Percentiles rank a stretch among this genome's conserved stretches.
Evolutionary conservation across 805 yeast species (phyloP).

Genomic region (Schwanniomyces sp.): DNA sequence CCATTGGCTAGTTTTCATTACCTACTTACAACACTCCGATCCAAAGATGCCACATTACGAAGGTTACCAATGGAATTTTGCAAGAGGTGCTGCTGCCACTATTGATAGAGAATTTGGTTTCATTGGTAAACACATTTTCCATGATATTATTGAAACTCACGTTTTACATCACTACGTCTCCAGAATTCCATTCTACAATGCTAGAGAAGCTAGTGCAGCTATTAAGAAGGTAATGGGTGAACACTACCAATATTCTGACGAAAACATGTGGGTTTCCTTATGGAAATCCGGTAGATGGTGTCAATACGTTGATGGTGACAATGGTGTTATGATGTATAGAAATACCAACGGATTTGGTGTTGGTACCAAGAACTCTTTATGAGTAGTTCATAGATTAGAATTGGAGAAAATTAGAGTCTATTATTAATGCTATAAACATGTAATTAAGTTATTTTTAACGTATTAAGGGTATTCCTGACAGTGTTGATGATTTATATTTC

Average conservation of each 20-base stretch:
- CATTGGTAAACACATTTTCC: constrained; percentile 76
- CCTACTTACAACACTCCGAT: constrained; percentile 83
- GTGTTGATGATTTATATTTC: constrained; percentile 48
- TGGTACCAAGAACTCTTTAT: constrained; percentile 5
- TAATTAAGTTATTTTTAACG: constrained; percentile 3
- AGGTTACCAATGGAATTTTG: constrained; percentile 75
- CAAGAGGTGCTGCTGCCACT: constrained; percentile 89
- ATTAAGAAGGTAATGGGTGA: constrained; percentile 83
- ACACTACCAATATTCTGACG: constrained; percentile 65
- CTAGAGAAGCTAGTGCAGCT: constrained; percentile 75
- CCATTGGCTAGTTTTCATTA: constrained; percentile 89
- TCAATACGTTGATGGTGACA: constrained; percentile 72
- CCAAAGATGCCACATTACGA: constrained; percentile 79
- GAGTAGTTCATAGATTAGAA: not conserved
- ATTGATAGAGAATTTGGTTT: constrained; percentile 83
- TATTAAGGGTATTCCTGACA: constrained; percentile 65
- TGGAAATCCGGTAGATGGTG: constrained; percentile 67
- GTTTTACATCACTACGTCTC: constrained; percentile 84
- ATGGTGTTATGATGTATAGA: constrained; percentile 73
- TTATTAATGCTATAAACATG: not conserved
- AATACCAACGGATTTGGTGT: constrained; percentile 56
- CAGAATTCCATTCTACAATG: constrained; percentile 85
- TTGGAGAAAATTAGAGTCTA: not conserved
- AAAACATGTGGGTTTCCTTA: constrained; percentile 70
- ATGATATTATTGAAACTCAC: constrained; percentile 88